Conservation (phyloP, 495 filamentous ascomycete species). For the Penicillium chermesinum region DNA sequence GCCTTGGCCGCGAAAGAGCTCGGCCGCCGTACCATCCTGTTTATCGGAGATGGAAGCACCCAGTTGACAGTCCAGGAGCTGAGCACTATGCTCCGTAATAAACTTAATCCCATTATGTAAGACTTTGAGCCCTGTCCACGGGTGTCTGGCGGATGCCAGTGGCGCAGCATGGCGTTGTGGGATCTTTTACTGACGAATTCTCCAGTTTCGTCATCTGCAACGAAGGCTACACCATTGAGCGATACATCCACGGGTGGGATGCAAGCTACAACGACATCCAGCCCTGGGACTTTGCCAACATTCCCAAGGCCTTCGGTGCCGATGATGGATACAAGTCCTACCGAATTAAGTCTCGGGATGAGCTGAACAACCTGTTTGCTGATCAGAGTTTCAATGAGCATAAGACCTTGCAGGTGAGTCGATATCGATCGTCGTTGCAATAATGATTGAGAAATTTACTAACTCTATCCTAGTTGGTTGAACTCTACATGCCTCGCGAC, state of each 20-base stretch:
- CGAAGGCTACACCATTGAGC: slow-evolving; percentile 54
- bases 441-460: background rate
- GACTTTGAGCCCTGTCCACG: no score
- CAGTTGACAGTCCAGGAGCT: slow-evolving; percentile 84
- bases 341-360: slow-evolving; percentile 63
- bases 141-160: no score
- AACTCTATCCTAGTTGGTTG: slow-evolving; percentile 64
- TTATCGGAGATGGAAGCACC: slow-evolving; percentile 83
- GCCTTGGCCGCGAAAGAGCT: slow-evolving; percentile 64
- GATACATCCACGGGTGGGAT: slow-evolving; percentile 58
- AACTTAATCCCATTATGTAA: slow-evolving; percentile 74
- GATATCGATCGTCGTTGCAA: background rate
- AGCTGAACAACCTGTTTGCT: slow-evolving; percentile 62
- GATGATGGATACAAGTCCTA: slow-evolving; percentile 57
- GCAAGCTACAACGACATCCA: slow-evolving; percentile 75
- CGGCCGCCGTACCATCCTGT: slow-evolving; percentile 68
- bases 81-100: slow-evolving; percentile 76
- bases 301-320: slow-evolving; percentile 66
- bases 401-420: slow-evolving; percentile 41
- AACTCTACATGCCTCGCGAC: slow-evolving; percentile 78
- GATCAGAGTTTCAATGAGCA: slow-evolving; percentile 57
- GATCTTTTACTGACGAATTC: background rate
- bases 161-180: slow-evolving; percentile 2
- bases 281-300: slow-evolving; percentile 64
- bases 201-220: slow-evolving; percentile 57